These are phyloP conservation scores for Coprinopsis strossmayeri DNA, from an alignment of 768 basidiomycete species.

Conservation along the genomic window DNA sequence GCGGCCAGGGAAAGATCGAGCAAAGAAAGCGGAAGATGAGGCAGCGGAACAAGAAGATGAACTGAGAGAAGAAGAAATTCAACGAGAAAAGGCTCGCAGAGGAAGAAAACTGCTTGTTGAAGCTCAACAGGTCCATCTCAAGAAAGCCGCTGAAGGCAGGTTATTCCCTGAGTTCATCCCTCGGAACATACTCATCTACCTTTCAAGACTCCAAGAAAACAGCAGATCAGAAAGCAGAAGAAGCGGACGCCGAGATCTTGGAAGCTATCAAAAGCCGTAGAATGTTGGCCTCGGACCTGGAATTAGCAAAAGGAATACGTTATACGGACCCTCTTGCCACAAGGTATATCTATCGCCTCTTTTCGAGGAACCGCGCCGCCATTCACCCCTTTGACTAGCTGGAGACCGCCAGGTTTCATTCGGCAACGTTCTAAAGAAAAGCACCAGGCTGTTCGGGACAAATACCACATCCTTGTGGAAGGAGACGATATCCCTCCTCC, in stretches of 20 bases:
- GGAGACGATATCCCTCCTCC: slow-evolving; percentile 93
- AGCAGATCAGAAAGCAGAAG: slow-evolving; percentile 77
- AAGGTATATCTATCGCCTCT: slow-evolving; percentile 41
- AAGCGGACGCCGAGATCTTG: slow-evolving; percentile 86
- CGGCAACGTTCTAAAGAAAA: slow-evolving; percentile 64
- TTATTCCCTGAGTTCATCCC: slow-evolving; percentile 1
- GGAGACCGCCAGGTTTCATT: slow-evolving; percentile 83
- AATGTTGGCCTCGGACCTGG: slow-evolving; percentile 88
- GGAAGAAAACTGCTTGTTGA: slow-evolving; percentile 87
- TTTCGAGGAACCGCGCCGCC: slow-evolving; percentile 2
- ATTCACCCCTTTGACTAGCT: slow-evolving; percentile 39
- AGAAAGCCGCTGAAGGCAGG: slow-evolving; percentile 76
- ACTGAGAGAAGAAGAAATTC: slow-evolving; percentile 72
- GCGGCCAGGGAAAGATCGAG: slow-evolving; percentile 45
- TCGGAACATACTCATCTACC: background rate
- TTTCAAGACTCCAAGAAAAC: slow-evolving; percentile 76
- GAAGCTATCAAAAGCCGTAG: slow-evolving; percentile 87
- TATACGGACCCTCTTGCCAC: slow-evolving; percentile 85
- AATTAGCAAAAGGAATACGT: slow-evolving; percentile 86
- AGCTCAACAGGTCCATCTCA: slow-evolving; percentile 90
- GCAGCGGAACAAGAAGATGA: slow-evolving; percentile 67
- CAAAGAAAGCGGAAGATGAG: slow-evolving; percentile 48
- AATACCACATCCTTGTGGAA: slow-evolving; percentile 92
- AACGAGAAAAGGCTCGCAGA: slow-evolving; percentile 68
- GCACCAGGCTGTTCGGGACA: slow-evolving; percentile 72